Conservation (phyloP, 2,329 filamentous ascomycete species). For the Lasiodiplodia sp. region DNA sequence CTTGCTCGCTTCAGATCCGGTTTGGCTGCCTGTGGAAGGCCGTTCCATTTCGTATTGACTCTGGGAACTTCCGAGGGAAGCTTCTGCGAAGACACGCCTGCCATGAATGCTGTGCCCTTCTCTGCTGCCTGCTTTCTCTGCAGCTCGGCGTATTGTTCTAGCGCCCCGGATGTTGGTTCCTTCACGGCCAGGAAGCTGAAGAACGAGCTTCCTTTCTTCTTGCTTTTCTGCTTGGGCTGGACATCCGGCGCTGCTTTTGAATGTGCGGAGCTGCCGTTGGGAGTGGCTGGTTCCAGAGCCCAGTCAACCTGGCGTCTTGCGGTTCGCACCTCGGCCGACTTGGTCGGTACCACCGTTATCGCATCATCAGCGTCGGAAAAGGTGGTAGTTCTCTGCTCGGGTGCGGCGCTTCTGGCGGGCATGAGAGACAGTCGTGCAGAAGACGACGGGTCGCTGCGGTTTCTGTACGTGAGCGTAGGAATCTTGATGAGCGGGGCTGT, state of each 20-base stretch:
- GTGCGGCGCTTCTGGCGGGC: not conserved
- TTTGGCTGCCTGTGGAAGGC: conserved; percentile 52
- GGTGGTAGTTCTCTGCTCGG: not conserved
- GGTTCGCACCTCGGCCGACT: not conserved
- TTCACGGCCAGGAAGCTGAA: conserved; percentile 57
- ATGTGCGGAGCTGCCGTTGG: not conserved
- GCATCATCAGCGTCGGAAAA: not conserved
- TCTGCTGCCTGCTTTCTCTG: conserved; percentile 40
- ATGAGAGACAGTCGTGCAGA: not conserved
- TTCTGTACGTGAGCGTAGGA: conserved; percentile 27
- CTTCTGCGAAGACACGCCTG: conserved; percentile 52
- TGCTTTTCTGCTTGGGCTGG: not conserved
- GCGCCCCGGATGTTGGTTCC: conserved; percentile 56
- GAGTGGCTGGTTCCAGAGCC: not conserved
- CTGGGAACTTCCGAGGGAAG: conserved; percentile 58
- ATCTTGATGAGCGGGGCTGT: conserved; percentile 1
- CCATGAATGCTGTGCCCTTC: conserved; percentile 38
- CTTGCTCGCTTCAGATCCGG: not conserved
- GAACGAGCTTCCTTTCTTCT: conserved; percentile 43
- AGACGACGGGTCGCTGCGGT: conserved; percentile 13
- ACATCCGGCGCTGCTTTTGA: not conserved
- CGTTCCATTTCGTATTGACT: conserved; percentile 63
- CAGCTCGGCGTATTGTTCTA: conserved; percentile 55
- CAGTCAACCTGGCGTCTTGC: conserved; percentile 14
- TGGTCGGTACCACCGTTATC: conserved; percentile 11